These are phyloP conservation scores for Pilatotrama ljubarskyi DNA, from an alignment of 768 basidiomycete species.

Conservation along the genomic window DNA sequence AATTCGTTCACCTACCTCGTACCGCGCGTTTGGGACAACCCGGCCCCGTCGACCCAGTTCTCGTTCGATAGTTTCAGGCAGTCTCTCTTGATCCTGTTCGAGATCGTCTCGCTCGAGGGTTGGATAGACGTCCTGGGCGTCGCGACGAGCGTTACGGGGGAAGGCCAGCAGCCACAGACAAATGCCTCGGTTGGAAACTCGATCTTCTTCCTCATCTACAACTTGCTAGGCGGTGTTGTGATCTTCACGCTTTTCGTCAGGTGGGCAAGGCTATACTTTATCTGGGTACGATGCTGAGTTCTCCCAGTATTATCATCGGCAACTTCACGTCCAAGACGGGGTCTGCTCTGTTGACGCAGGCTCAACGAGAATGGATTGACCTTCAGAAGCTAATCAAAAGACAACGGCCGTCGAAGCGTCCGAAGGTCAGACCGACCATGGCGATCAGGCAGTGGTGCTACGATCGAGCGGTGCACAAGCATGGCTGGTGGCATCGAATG, in stretches of 20 bases:
- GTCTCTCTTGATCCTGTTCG: slow-evolving; percentile 89
- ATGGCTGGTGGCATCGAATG: slow-evolving; percentile 86
- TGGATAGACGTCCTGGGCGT: slow-evolving; percentile 94
- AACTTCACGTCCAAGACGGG: slow-evolving; percentile 90
- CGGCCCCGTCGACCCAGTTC: slow-evolving; percentile 79
- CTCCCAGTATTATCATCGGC: slow-evolving; percentile 85
- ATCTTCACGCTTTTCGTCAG: slow-evolving; percentile 90
- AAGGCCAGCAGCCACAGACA: slow-evolving; percentile 63
- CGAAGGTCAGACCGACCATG: slow-evolving; percentile 56
- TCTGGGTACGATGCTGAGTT: slow-evolving; percentile 7
- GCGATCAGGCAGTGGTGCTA: slow-evolving; percentile 81
- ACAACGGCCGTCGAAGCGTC: slow-evolving; percentile 84
- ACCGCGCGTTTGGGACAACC: slow-evolving; percentile 89
- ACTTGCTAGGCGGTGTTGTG: slow-evolving; percentile 86
- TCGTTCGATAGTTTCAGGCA: slow-evolving; percentile 86
- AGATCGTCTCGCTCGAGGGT: slow-evolving; percentile 94
- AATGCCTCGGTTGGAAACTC: slow-evolving; percentile 82
- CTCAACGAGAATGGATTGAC: slow-evolving; percentile 94
- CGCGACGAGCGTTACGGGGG: slow-evolving; percentile 75
- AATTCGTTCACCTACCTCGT: slow-evolving; percentile 66
- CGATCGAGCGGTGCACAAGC: slow-evolving; percentile 86
- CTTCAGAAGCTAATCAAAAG: slow-evolving; percentile 84
- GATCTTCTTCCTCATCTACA: slow-evolving; percentile 90
- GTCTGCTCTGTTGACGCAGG: slow-evolving; percentile 77
- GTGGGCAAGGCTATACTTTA: slow-evolving; percentile 41